Conservation (phyloP, 148 eudicot genomes). For the Camellia japonica region DNA sequence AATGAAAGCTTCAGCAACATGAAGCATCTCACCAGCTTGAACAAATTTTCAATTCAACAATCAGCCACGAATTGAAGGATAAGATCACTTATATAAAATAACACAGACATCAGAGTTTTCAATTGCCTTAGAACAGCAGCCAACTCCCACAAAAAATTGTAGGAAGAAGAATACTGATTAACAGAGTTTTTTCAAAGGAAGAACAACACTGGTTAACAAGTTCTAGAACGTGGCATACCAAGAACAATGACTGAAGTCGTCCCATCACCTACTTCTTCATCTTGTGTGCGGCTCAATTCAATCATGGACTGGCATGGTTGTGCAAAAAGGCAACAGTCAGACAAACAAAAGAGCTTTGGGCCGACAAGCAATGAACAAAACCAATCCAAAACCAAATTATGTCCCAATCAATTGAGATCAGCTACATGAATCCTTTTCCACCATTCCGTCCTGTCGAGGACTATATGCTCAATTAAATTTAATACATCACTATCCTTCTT, state of each 20-base stretch:
- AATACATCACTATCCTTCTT: too few relatives aligned
- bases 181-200: not conserved
- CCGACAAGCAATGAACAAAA: not conserved
- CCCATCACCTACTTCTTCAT: slow-evolving; percentile 98
- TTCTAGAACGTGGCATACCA: slow-evolving; percentile 43
- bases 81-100: not conserved
- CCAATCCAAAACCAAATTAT: not conserved
- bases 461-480: too few relatives aligned
- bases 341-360: not conserved
- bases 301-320: slow-evolving; percentile 60
- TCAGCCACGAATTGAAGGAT: slow-evolving; percentile 11
- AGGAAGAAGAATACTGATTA: not conserved
- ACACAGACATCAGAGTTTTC: not conserved
- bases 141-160: not conserved
- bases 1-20: slow-evolving; percentile 93
- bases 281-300: slow-evolving; percentile 96
- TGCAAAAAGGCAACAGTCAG: slow-evolving; percentile 14
- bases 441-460: too few relatives aligned
- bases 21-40: slow-evolving; percentile 99
- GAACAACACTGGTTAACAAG: not conserved
- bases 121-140: slow-evolving; percentile 6
- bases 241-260: slow-evolving; percentile 96
- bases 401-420: too few relatives aligned
- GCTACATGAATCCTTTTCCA: too few relatives aligned
- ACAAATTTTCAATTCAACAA: slow-evolving; percentile 16